These are phyloP conservation scores for Ophiostoma ulmi DNA, from an alignment of 2,329 filamentous ascomycete genomes.

Conservation along the genomic window DNA sequence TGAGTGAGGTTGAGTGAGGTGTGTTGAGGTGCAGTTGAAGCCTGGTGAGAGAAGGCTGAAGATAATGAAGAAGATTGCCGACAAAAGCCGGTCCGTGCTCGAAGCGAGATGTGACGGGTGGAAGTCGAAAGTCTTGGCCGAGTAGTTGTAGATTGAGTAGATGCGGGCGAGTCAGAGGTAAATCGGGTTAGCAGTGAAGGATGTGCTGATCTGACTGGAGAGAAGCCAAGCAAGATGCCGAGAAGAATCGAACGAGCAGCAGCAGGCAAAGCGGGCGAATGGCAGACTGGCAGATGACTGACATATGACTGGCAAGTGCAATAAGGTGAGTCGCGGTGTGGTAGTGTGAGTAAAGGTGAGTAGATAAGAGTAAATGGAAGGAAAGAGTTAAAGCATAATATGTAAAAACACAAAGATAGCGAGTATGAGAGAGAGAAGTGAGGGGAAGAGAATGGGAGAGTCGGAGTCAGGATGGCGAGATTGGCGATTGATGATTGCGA, in stretches of 20 bases:
- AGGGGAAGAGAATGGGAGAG: not conserved
- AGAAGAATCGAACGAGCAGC: not conserved
- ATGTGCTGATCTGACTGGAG: not conserved
- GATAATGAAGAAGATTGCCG: not conserved
- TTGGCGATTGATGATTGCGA: constrained; percentile 10
- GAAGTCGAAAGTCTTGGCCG: not conserved
- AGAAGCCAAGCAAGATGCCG: not conserved
- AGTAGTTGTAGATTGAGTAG: not conserved
- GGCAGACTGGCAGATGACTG: not conserved
- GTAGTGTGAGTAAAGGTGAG: not conserved
- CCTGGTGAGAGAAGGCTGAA: not conserved
- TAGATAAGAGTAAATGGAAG: not conserved
- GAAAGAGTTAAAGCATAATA: not conserved
- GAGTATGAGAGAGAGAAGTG: not conserved
- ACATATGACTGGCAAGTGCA: no score
- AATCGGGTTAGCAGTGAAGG: not conserved
- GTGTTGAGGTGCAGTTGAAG: not conserved
- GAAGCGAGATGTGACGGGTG: not conserved
- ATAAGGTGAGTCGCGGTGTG: not conserved
- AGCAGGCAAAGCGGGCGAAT: not conserved
- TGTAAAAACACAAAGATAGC: not conserved
- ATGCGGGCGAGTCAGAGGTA: not conserved
- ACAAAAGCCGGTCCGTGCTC: not conserved
- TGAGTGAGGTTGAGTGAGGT: not conserved
- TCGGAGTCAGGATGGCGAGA: not conserved